Evolutionary conservation across 2,329 filamentous ascomycete genomes (phyloP), one percentile per base, ranked within the genome.

Genomic region (Pleomassaria siparia): DNA sequence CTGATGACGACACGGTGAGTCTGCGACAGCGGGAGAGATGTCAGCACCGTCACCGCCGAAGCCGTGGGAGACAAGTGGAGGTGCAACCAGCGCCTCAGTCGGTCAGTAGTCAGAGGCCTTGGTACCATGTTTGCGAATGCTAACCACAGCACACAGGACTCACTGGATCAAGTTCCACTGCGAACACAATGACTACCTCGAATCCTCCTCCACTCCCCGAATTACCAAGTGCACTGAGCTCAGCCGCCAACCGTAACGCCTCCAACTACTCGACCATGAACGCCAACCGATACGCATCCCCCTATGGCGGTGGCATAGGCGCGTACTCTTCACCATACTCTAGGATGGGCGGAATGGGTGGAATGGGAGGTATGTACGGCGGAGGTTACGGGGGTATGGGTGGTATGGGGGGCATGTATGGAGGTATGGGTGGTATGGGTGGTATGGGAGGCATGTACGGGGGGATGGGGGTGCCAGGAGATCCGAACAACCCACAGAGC

Each of bases 401-500:
- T 30, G 69, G 74, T 15, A 60, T 62, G 43, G 68, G 67, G 30
- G 70, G 75, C 72, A 77, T 74, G 16, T 83, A 58, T n/a, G 60
- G 62, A 35, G 50, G 50, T 16, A 60, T 62, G 43, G 68, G 67
- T 30, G 70, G 75, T 32, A 72, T 71, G 54, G 77, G 77, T 60
- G 66, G 66, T 15, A 67, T 68, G 60, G 67, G 75, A 32, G 40
- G 72, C 40, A 72, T 71, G 58, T 75, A 77, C 53, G 80, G 80
- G 70, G 74, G 66, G n/a, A 70, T 71, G 59, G 66, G 67, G 46
- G 72, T 72, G 69, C 66, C 66, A n/a, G 69, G 68, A 36, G 70
- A 89, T 67, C 87, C 88, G 22, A 95, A 95, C 68, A 90, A 96
- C 69, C 89, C 90, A 22, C 90, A 94, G 71, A 96, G 91, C 73